Evolutionary conservation across 495 filamentous ascomycete genomes (phyloP).

Genomic region (Penicillium malachiteum): DNA sequence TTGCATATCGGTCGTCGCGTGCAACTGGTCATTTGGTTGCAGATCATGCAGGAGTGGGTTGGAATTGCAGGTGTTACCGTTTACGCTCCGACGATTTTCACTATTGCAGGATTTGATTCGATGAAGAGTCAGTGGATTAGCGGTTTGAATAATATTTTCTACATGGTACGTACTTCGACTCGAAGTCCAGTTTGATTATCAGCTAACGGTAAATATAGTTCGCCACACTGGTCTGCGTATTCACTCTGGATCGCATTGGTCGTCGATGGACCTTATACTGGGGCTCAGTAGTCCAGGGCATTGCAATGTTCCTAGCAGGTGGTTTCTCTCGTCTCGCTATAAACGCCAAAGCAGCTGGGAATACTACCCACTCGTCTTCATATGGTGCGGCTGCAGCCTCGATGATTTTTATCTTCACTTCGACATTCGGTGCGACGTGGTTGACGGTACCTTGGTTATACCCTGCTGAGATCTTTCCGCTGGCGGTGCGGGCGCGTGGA

Average conservation of each 20-base stretch:
- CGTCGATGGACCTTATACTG: slow-evolving; percentile 68
- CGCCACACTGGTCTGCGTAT: slow-evolving; percentile 63
- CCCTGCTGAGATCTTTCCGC: slow-evolving; percentile 69
- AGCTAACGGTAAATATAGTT: slow-evolving; percentile 31
- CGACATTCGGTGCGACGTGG: slow-evolving; percentile 71
- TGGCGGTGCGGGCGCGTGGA: slow-evolving; percentile 65
- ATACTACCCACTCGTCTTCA: slow-evolving; percentile 45
- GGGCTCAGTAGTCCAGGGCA: slow-evolving; percentile 62
- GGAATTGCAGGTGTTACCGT: slow-evolving; percentile 72
- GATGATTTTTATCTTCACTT: slow-evolving; percentile 70
- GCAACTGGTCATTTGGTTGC: slow-evolving; percentile 68
- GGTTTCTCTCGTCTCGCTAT: slow-evolving; percentile 54
- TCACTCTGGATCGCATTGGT: slow-evolving; percentile 67
- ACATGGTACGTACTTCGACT: slow-evolving; percentile 36
- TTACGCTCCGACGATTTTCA: slow-evolving; percentile 66
- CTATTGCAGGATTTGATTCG: slow-evolving; percentile 61
- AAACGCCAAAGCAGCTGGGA: slow-evolving; percentile 43
- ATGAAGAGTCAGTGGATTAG: slow-evolving; percentile 65
- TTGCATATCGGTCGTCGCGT: slow-evolving; percentile 65
- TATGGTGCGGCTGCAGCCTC: slow-evolving; percentile 63
- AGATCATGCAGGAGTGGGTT: slow-evolving; percentile 74
- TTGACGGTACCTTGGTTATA: slow-evolving; percentile 71
- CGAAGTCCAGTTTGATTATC: neutral
- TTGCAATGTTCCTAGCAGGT: slow-evolving; percentile 60
- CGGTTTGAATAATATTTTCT: slow-evolving; percentile 68